Base-by-base conservation (phyloP, 805 yeast genomes). In the Lachancea fermentati region DNA sequence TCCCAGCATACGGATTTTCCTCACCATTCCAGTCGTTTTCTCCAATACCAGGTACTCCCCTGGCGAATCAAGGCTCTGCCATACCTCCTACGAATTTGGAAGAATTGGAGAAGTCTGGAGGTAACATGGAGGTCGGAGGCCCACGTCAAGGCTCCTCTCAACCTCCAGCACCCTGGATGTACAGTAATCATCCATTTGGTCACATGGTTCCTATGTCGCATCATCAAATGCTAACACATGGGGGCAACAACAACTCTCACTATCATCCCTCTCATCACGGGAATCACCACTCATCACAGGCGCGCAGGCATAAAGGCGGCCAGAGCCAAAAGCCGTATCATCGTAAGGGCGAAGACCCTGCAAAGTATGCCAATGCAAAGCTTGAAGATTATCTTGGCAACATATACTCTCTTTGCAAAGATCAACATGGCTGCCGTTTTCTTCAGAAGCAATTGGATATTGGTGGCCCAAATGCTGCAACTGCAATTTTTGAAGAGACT, bases 341-440 rank as follows among this genome's bases (percentile, higher is more conserved):
- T 30, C 37, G 42, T 6, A 30, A 34, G 30, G 40, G 38, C 25
- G 91, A 82, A 48, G 91, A 83, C 55, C 84, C 85, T 2, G 66
- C 85, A 4, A 78, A 76, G 55, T 84, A 78, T 51, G 70, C 76
- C 31, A 79, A 81, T 62, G 84, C 88, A 14, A 69, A 74, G 35
- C 64, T 84, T 46, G 77, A 72, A 35, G 88, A 84, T 50, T 84
- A 81, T 55, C 65, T 73, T 13, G 87, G 87, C 34, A 80, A 79
- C 43, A 81, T 91, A 39, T 84, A 77, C 56, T 73, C 85, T 1
- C 69, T 93, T 47, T 89, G 97, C 66, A 86, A 81, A 56, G 98
- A 91, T 60, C 97, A 91, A 65, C 96, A 91, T 58, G 97, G 98
- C 6, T 91, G 97, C 59, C 72, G 98, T 44, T 88, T 85, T 60